Evolutionary conservation across 2,329 filamentous ascomycete genomes (phyloP).

Genomic region (Diaporthe citrichinensis): DNA sequence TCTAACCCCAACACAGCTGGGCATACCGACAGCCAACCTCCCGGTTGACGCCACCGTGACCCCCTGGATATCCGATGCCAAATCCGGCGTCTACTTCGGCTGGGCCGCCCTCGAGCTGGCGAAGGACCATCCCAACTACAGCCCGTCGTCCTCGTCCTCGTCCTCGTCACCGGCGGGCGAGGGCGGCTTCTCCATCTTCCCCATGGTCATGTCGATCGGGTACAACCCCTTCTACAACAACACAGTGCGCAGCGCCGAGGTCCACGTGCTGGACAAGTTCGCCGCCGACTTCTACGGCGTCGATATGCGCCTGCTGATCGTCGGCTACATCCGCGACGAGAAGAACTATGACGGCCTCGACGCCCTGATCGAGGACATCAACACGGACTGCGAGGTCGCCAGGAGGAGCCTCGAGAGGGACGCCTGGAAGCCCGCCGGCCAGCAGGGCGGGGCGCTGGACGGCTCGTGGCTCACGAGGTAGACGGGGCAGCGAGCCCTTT

Average conservation of each 20-base stretch:
- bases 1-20: conserved; percentile 71
- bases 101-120: conserved; percentile 82
- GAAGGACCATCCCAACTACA: conserved; percentile 59
- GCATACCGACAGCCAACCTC: conserved; percentile 96
- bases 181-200: conserved; percentile 68
- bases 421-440: conserved; percentile 65
- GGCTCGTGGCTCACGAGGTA: conserved; percentile 42
- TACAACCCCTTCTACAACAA: conserved; percentile 99
- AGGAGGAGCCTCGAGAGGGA: conserved; percentile 77
- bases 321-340: conserved; percentile 92
- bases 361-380: conserved; percentile 88
- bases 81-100: conserved; percentile 93
- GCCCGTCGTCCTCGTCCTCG: conserved; percentile 23
- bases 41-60: conserved; percentile 75
- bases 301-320: conserved; percentile 82
- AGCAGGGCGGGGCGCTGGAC: conserved; percentile 48
- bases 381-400: conserved; percentile 88
- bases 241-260: conserved; percentile 86
- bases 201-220: conserved; percentile 94
- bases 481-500: background rate
- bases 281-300: conserved; percentile 86
- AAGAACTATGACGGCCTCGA: conserved; percentile 89
- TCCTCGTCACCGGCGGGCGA: conserved; percentile 38
- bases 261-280: conserved; percentile 88
- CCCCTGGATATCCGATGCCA: conserved; percentile 73